Percentiles rank a stretch among this genome's conserved stretches.
Evolutionary conservation across 2,329 filamentous ascomycete genomes (phyloP).

Genomic region (Huntiella bhutanensis): DNA sequence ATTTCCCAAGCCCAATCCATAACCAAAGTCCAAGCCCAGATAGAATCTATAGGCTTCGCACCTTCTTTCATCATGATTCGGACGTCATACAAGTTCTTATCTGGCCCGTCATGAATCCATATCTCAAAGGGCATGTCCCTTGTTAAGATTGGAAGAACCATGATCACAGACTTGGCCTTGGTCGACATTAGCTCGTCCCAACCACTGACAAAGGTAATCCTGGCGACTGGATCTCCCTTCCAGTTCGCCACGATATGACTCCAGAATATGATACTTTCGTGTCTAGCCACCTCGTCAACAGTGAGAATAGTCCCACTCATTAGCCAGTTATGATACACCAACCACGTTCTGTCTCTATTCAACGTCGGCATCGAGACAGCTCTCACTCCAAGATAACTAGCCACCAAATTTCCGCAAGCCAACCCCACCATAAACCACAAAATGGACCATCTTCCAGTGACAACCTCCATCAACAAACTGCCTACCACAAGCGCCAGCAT

Average conservation of each 20-base stretch:
- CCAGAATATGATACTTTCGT: conserved; percentile 43
- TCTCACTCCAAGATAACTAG: conserved; percentile 73
- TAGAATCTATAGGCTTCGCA: conserved; percentile 16
- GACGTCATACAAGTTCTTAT: conserved; percentile 15
- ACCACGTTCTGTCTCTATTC: conserved; percentile 68
- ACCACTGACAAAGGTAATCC: conserved; percentile 24
- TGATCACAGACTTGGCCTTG: too few species aligned
- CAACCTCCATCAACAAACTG: conserved; percentile 57
- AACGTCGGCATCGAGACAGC: conserved; percentile 46
- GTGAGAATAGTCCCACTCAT: conserved; percentile 30
- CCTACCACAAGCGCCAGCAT: conserved; percentile 73
- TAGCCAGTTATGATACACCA: conserved; percentile 48
- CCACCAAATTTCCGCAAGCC: conserved; percentile 57
- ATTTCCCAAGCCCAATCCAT: conserved; percentile 21
- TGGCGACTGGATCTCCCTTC: conserved; percentile 15
- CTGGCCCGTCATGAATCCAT: conserved; percentile 5
- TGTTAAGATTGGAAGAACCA: conserved; percentile 16
- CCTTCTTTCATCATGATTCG: conserved; percentile 20
- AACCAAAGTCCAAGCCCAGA: conserved; percentile 21
- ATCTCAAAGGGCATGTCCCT: conserved; percentile 7
- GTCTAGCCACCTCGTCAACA: conserved; percentile 45
- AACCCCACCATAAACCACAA: conserved; percentile 55
- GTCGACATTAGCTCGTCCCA: conserved; percentile 21
- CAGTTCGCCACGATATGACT: conserved; percentile 17
- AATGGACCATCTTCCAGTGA: conserved; percentile 53